phyloP scores from a whole-genome alignment of 2,329 filamentous ascomycete genomes.

The Aphanoascus verrucosus region DNA sequence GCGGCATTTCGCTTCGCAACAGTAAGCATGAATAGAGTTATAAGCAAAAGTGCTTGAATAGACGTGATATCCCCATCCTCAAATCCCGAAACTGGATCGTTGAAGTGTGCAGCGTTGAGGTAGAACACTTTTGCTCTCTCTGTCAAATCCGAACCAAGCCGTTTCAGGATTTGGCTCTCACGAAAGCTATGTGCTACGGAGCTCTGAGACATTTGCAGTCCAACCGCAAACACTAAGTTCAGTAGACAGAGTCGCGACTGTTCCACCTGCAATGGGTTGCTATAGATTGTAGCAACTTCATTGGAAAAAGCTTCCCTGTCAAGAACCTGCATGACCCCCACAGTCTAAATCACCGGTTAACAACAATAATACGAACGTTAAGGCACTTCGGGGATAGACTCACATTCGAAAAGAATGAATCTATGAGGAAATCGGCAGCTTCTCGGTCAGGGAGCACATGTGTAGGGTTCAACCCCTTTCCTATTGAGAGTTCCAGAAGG shows the following conservation, averaged over 20 bases:
- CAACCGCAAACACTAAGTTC: slow-evolving; percentile 53
- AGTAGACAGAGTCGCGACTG: slow-evolving; percentile 49
- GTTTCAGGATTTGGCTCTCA: slow-evolving; percentile 44
- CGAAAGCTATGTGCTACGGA: slow-evolving; percentile 12
- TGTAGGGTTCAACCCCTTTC: slow-evolving; percentile 37
- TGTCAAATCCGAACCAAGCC: slow-evolving; percentile 39
- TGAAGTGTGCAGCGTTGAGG: slow-evolving; percentile 46
- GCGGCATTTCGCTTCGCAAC: slow-evolving; percentile 54
- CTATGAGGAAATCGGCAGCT: slow-evolving; percentile 45
- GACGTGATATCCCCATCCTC: slow-evolving; percentile 56
- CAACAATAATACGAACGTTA: not conserved
- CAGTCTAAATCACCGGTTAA: slow-evolving; percentile 37
- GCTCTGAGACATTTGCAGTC: slow-evolving; percentile 38
- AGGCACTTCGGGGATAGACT: slow-evolving; percentile 17
- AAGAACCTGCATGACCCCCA: slow-evolving; percentile 52
- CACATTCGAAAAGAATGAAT: slow-evolving; percentile 53
- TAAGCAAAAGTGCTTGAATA: slow-evolving; percentile 52
- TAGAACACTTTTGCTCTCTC: slow-evolving; percentile 55
- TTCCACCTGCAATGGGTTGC: slow-evolving; percentile 42
- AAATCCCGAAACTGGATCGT: slow-evolving; percentile 41
- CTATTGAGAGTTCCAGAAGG: slow-evolving; percentile 46
- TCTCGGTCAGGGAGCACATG: slow-evolving; percentile 47
- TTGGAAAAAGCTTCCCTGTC: slow-evolving; percentile 42
- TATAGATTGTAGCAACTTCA: slow-evolving; percentile 45
- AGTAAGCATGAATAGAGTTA: slow-evolving; percentile 54